A percentile compares a stretch with the other conserved stretches of the same genome.
Evolutionary conservation across 1,139 yeast species (phyloP).

Genomic region (Blastobotrys buckinghamii): DNA sequence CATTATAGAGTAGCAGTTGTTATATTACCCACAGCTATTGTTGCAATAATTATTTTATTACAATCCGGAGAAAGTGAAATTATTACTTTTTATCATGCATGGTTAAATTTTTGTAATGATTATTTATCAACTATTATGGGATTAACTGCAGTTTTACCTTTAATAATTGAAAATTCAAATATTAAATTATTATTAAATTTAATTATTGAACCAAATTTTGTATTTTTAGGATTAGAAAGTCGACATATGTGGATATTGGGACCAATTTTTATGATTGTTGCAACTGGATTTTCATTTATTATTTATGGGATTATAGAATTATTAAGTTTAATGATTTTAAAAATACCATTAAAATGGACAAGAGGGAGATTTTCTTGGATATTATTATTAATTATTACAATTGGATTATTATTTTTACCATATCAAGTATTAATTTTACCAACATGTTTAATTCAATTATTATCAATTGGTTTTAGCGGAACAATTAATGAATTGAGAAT

Average conservation of each 20-base stretch:
- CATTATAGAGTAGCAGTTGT: conserved; percentile 33
- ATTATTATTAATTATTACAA: not conserved
- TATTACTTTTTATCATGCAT: conserved; percentile 43
- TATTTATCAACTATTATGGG: conserved; percentile 23
- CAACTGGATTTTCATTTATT: conserved; percentile 42
- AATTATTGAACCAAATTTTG: not conserved
- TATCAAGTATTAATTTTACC: conserved; percentile 28
- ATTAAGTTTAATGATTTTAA: conserved; percentile 24
- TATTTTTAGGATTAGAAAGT: conserved; percentile 63
- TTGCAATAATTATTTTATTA: conserved; percentile 21
- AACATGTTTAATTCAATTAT: conserved; percentile 30
- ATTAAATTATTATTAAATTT: conserved; percentile 24
- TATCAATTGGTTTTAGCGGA: not conserved
- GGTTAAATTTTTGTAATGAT: conserved; percentile 32
- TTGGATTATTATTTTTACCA: conserved; percentile 18
- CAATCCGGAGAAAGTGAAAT: conserved; percentile 15
- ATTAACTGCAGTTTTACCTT: conserved; percentile 38
- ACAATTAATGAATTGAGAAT: conserved; percentile 6
- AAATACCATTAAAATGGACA: not conserved
- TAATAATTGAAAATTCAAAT: conserved; percentile 24
- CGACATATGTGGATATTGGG: conserved; percentile 48
- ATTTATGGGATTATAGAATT: conserved; percentile 28
- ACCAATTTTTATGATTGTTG: conserved; percentile 45
- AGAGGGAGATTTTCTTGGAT: not conserved
- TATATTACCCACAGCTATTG: conserved; percentile 31